Evolutionary conservation across 2,329 filamentous ascomycete species (phyloP).

Genomic region (Torrubiella hemipterigena): DNA sequence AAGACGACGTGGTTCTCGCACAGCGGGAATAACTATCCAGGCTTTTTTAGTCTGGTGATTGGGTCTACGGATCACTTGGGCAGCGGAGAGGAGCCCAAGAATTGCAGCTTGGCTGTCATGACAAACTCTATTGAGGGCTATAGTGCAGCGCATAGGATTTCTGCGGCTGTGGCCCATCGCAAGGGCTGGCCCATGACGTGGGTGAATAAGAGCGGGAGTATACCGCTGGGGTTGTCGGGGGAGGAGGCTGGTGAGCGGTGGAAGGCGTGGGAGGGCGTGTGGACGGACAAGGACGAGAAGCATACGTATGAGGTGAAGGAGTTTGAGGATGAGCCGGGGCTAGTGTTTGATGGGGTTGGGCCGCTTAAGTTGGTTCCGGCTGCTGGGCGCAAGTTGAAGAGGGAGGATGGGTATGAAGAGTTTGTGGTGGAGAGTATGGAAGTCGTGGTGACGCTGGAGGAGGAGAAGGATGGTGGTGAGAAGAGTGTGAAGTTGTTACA

Average conservation of each 20-base stretch:
- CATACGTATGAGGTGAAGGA: not conserved
- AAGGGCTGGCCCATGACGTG: constrained; percentile 5
- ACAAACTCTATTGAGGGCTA: constrained; percentile 8
- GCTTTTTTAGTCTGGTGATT: constrained; percentile 8
- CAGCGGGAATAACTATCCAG: constrained; percentile 9
- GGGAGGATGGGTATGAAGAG: too few species aligned
- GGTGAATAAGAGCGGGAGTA: not conserved
- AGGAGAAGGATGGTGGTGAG: too few species aligned
- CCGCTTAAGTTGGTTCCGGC: too few species aligned
- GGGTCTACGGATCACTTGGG: constrained; percentile 7
- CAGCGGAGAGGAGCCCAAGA: constrained; percentile 3
- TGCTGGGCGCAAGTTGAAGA: too few species aligned
- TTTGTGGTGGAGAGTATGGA: too few species aligned
- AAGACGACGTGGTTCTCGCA: constrained; percentile 11
- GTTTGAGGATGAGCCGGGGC: too few species aligned
- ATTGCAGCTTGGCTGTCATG: constrained; percentile 11
- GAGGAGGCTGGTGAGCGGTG: not conserved
- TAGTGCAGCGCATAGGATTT: constrained; percentile 3
- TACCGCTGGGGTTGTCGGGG: not conserved
- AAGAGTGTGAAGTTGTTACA: too few species aligned
- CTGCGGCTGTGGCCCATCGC: constrained; percentile 1
- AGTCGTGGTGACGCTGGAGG: too few species aligned
- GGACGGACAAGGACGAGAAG: not conserved
- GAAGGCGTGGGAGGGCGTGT: constrained; percentile 4
- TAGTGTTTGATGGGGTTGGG: too few species aligned